Evolutionary conservation across 2,329 filamentous ascomycete species (phyloP), one percentile per base, ranked within the genome.

Genomic region (Pyricularia grisea): DNA sequence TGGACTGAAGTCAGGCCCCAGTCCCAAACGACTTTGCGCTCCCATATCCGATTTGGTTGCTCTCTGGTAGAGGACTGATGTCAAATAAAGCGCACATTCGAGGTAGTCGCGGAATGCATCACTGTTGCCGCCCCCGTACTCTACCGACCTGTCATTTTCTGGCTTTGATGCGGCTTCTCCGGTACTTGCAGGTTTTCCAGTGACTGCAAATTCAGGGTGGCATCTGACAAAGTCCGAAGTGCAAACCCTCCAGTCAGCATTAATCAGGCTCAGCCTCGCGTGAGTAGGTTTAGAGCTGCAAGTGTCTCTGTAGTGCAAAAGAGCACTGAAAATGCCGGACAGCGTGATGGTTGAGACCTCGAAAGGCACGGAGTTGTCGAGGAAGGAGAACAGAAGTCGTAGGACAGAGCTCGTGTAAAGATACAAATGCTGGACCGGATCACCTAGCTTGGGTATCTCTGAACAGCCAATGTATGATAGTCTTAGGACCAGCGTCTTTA

Each of bases 381-480:
- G 71, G 71, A 80, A 75, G 65, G 74, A 66, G 28, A 77, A 67
- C 2, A 73, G 69, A 36, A 68, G 58, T n/a, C 20, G 67, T 20
- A 63, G 20, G 11, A 42, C 23, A 0, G 70, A 65, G 7, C 70
- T 64, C 0, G 69, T 69, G 27, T 74, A 68, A 71, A 71, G 69
- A 73, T 72, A 64, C 71, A 76, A 71, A 60, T 70, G 70, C 14
- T 58, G 65, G 68, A 68, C 74, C 66, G 31, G 73, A 36, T 66
- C 73, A 68, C 58, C 68, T 60, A 74, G 70, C n/a, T 83, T 72
- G 0, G 79, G 78, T 0, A 80, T 70, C 60, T 79, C 76, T 1
- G 83, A 84, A 73, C 83, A 85, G 31, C 83, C 82, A 66, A 87
- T 77, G 68, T 81, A 83, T 3, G 82, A 82, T 2, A 88, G 72